These are phyloP conservation scores for Plantago elongata DNA, from an alignment of 257 asterid species.

Conservation along the genomic window DNA sequence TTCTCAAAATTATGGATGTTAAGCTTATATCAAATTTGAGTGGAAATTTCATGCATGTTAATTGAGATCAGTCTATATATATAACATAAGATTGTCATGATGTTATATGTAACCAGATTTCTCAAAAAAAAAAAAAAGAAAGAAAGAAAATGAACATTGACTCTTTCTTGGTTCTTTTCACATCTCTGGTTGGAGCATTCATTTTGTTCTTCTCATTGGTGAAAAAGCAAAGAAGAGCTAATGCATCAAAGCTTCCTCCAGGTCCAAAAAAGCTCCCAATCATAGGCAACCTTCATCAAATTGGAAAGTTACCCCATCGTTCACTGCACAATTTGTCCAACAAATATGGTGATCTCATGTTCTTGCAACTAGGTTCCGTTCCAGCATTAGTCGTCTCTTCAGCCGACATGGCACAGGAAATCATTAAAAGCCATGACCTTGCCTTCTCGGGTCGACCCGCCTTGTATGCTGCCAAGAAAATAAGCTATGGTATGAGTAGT, in stretches of 20 bases:
- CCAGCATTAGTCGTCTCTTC: constrained; percentile 32
- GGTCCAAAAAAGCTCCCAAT: constrained; percentile 33
- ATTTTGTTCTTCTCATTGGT: not conserved
- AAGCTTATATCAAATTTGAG: too few relatives aligned
- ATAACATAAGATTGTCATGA: too few relatives aligned
- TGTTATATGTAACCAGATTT: too few relatives aligned
- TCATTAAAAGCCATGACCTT: constrained; percentile 29
- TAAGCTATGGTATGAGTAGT: constrained; percentile 11
- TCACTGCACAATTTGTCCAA: constrained; percentile 26
- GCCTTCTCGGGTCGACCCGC: constrained; percentile 27
- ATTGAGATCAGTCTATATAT: too few relatives aligned
- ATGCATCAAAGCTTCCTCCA: constrained; percentile 23
- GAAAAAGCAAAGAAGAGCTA: not conserved
- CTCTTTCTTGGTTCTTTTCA: constrained; percentile 2
- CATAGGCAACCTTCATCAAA: constrained; percentile 42
- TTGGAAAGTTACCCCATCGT: constrained; percentile 35
- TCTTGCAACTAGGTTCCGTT: constrained; percentile 30
- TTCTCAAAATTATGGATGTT: too few relatives aligned
- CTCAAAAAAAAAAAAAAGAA: too few relatives aligned
- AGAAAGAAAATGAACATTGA: too few relatives aligned
- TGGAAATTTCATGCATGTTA: too few relatives aligned
- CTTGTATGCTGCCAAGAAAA: not conserved
- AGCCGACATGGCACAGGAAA: constrained; percentile 24
- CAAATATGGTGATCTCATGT: constrained; percentile 35
- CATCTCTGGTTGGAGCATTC: not conserved